A percentile compares a stretch with the other conserved stretches of the same genome.
Conservation (phyloP, 495 filamentous ascomycete genomes). For the Lophiotrema nucula region DNA sequence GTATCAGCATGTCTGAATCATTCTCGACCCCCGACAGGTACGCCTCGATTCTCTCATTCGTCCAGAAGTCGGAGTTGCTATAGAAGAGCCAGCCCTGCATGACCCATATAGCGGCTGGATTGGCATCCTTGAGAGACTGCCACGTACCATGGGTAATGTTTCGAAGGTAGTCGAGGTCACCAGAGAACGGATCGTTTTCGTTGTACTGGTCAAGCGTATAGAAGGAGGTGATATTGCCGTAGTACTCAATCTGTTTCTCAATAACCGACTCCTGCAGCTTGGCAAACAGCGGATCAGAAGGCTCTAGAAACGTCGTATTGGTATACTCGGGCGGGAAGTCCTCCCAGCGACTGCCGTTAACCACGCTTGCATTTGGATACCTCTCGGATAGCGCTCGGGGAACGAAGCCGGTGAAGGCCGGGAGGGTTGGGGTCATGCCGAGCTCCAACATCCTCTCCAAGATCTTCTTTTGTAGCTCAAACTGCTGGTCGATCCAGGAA, state of each 20-base stretch:
- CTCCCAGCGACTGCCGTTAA: conserved; percentile 50
- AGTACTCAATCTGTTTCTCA: conserved; percentile 48
- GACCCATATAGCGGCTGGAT: conserved; percentile 52
- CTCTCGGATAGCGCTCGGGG: conserved; percentile 42
- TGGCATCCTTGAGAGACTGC: conserved; percentile 46
- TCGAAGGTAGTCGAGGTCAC: conserved; percentile 48
- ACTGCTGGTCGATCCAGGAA: conserved; percentile 50
- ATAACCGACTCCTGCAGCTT: conserved; percentile 51
- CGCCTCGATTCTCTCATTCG: conserved; percentile 48
- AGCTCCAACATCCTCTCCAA: conserved; percentile 52
- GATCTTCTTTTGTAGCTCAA: conserved; percentile 51
- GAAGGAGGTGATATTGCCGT: conserved; percentile 52
- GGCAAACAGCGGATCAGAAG: conserved; percentile 48
- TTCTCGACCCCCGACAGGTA: conserved; percentile 51
- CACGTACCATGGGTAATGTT: conserved; percentile 50
- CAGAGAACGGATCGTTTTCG: conserved; percentile 52
- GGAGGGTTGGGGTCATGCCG: conserved; percentile 49
- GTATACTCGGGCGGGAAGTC: conserved; percentile 47
- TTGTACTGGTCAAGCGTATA: conserved; percentile 57
- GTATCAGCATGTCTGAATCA: conserved; percentile 50
- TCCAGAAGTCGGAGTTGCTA: conserved; percentile 50
- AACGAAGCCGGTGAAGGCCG: conserved; percentile 49
- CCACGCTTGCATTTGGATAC: conserved; percentile 47
- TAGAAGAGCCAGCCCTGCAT: conserved; percentile 60
- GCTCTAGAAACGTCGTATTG: conserved; percentile 53